phyloP scores from a whole-genome alignment of 345 rosid genomes.

The Citrus sinensis region DNA sequence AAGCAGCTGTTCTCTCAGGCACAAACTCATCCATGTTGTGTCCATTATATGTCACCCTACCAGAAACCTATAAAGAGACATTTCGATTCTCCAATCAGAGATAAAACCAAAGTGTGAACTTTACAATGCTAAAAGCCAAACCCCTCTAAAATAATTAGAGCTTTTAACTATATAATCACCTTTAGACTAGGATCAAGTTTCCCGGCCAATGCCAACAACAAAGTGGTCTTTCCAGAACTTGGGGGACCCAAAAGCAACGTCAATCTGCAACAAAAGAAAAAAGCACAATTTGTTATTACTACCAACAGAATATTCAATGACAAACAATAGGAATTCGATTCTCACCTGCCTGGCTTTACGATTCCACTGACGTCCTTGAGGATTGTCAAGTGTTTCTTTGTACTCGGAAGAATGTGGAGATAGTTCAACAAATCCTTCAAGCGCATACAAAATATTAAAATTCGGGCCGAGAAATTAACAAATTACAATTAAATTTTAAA shows the following conservation, averaged over 20 bases:
- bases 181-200: slow-evolving; percentile 58
- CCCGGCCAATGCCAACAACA: slow-evolving; percentile 72
- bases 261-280: slow-evolving; percentile 36
- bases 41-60: slow-evolving; percentile 49
- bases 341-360: slow-evolving; percentile 66
- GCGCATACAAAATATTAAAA: too few species aligned
- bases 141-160: slow-evolving; percentile 1
- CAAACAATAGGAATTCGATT: not conserved
- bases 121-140: not conserved
- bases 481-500: too few species aligned
- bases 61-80: slow-evolving; percentile 26
- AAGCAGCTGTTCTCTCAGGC: slow-evolving; percentile 49
- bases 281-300: not conserved
- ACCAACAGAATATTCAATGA: not conserved
- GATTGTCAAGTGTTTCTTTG: slow-evolving; percentile 50
- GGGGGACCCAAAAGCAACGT: slow-evolving; percentile 88
- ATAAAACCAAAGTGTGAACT: slow-evolving; percentile 22
- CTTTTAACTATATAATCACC: slow-evolving; percentile 27
- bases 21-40: slow-evolving; percentile 45
- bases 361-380: slow-evolving; percentile 67
- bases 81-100: not conserved
- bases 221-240: slow-evolving; percentile 76
- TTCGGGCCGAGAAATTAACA: not conserved
- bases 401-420: slow-evolving; percentile 40
- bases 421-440: slow-evolving; percentile 12